phyloP scores from a whole-genome alignment of 768 basidiomycete species.

The Trametopsis cervina region DNA sequence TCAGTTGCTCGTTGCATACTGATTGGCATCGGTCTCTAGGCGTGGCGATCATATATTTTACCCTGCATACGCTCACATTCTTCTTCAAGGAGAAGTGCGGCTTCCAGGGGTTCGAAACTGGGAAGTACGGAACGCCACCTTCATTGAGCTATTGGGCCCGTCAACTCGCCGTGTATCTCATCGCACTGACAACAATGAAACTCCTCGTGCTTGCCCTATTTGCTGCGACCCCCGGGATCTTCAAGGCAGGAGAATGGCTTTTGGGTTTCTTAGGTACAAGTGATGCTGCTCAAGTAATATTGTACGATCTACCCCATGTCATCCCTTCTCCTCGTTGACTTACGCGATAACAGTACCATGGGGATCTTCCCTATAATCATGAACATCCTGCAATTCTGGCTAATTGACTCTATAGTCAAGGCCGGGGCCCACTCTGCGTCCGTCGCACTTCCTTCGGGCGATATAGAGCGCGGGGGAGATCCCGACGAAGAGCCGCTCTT shows the following conservation, averaged over 20 bases:
- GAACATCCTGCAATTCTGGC: constrained; percentile 91
- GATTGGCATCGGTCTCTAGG: no score
- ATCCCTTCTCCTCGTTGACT: not conserved
- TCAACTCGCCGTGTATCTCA: constrained; percentile 77
- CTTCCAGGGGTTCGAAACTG: constrained; percentile 76
- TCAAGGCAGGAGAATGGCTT: constrained; percentile 78
- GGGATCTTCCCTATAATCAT: constrained; percentile 84
- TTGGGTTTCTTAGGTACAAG: constrained; percentile 70
- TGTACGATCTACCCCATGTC: constrained; percentile 43
- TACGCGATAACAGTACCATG: constrained; percentile 57
- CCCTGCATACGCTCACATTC: constrained; percentile 57
- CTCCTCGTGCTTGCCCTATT: constrained; percentile 77
- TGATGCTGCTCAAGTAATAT: constrained; percentile 67
- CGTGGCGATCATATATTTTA: constrained; percentile 73
- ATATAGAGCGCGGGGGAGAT: constrained; percentile 30
- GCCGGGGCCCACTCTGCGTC: constrained; percentile 37
- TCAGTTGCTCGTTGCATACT: no score
- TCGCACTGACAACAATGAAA: constrained; percentile 83
- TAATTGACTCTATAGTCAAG: constrained; percentile 92
- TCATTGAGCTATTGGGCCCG: constrained; percentile 63
- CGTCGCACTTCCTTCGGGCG: constrained; percentile 33
- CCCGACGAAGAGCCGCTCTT: constrained; percentile 61
- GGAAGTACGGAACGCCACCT: constrained; percentile 85
- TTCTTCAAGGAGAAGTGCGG: constrained; percentile 56
- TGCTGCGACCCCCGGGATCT: constrained; percentile 61